Base-by-base conservation (phyloP, 1,284 basidiomycete species). In the Xerocomus alliaceus region DNA sequence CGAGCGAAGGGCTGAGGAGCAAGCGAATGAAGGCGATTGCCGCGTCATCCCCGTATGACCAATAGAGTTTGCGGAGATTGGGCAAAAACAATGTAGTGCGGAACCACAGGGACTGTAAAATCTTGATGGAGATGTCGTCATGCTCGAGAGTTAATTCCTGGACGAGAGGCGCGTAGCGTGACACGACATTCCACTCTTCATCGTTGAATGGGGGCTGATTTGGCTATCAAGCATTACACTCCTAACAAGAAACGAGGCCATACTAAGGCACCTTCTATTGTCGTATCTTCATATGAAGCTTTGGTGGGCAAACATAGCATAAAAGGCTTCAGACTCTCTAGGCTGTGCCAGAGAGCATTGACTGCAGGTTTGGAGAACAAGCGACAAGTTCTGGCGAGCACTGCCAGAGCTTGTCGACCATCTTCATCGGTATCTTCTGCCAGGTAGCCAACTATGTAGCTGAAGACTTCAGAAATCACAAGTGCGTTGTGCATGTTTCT, bases 311-410 rank as follows among this genome's bases (percentile, higher is more conserved):
- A 32, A 28, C 64, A 63, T 47, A 8, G 52, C 26, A 71, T 3
- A 7, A 71, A 32, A 4, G 67, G 67, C 4, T 32, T 3, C 12
- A 69, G 42, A 34, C 32, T 54, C 20, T 59, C 10, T 4, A 70
- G 37, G 12, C 54, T 61, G 41, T 29, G 34, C 68, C 69, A 70
- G n/a, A 70, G 39, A 13, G 48, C 51, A n/a, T 65, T 44, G 24
- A 73, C 65, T 5, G 69, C 61, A 39, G 58, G 67, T n/a, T 65
- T 52, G 7, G 67, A 69, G 46, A 70, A 49, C 8, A 54, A 42
- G 31, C 61, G 67, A 35, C 67, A 70, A n/a, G 68, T 71, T 20
- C 69, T 67, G 29, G 71, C 67, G 24, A 70, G 69, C 9, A 37
- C 54, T 10, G 60, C 61, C 13, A 70, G 54, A 18, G 69, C 57